Evolutionary conservation across 2,329 filamentous ascomycete species (phyloP), one percentile per base, ranked within the genome.

Genomic region (Domatiomyces globalis): DNA sequence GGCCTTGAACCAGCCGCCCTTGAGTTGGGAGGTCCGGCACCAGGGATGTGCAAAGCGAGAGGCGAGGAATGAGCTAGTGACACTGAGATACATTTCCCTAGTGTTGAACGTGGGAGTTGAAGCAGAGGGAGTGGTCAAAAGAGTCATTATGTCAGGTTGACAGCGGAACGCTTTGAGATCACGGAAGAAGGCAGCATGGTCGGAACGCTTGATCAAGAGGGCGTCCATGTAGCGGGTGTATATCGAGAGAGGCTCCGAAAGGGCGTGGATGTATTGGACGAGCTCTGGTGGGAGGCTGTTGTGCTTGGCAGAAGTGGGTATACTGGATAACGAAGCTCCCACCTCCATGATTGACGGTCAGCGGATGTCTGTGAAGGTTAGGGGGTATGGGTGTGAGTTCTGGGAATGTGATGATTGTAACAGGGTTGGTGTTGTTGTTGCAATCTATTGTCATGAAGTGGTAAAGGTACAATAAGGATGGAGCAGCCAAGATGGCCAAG

Each of bases 21-120:
- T 6, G 50, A 51, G 42, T 49, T 42, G 10, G 43, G 54, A 53
- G 51, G 55, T 22, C 12, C 56, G 54, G 45, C 57, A 58, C 57
- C 57, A 61, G 18, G 58, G 57, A 42, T 61, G 57, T 2, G 58
- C 58, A 43, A 61, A 61, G 6, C 54, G 51, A 12, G 56, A 58
- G 3, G 25, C 49, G 20, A 60, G 39, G 45, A 57, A 61, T 2
- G 44, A 20, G 3, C 44, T 44, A 12, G 57, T 59, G 18, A 51
- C 50, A 6, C 51, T 47, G n/a, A 52, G 51, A 48, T 57, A 59
- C 3, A 47, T 49, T 29, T 56, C 53, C 5, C 46, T 55, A 6
- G 51, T 53, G 33, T 50, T 54, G 33, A 39, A 39, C 8, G 33
- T 15, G 4, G 33, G 33, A 9, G 10, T 12, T 33, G 29, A 12